Evolutionary conservation across 441 rosid species (phyloP).

Genomic region (Melastoma candidum): DNA sequence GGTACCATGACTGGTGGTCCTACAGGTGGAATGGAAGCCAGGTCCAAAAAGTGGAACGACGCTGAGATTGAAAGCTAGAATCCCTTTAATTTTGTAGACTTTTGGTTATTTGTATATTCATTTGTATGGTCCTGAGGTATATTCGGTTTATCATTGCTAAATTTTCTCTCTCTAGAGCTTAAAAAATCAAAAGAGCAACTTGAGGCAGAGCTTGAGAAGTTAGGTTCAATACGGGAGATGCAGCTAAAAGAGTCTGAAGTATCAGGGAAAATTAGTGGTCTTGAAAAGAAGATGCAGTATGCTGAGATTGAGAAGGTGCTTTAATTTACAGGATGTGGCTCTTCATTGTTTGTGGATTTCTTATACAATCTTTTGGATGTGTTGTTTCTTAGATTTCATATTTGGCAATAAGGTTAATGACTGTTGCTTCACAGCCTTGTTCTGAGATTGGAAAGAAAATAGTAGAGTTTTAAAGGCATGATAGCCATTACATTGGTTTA

Average conservation of each 20-base stretch:
- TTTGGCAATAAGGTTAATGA: no score
- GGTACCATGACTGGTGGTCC: constrained; percentile 99
- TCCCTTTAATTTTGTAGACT: constrained; percentile 8
- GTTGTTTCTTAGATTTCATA: no score
- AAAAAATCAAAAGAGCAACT: constrained; percentile 68
- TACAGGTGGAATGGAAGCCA: constrained; percentile 98
- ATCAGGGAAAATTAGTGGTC: constrained; percentile 94
- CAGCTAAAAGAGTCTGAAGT: constrained; percentile 88
- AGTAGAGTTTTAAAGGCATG: no score
- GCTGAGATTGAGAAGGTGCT: constrained; percentile 94
- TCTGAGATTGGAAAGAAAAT: no score
- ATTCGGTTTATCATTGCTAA: constrained; percentile 7
- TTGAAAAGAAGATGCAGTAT: constrained; percentile 94
- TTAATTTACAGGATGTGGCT: background rate
- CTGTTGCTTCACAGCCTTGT: no score
- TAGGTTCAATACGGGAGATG: constrained; percentile 96
- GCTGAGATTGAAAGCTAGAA: constrained; percentile 81
- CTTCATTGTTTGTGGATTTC: no score
- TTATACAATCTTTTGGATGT: no score
- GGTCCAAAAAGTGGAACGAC: constrained; percentile 98
- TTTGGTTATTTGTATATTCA: background rate
- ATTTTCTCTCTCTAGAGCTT: constrained; percentile 35
- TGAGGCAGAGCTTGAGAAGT: constrained; percentile 77
- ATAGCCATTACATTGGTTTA: no score
- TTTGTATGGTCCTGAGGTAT: background rate